A percentile compares a stretch with the other conserved stretches of the same genome.
Evolutionary conservation across 192 early-diverging fungal genomes (phyloP).

Genomic region (Coemansia sp.): DNA sequence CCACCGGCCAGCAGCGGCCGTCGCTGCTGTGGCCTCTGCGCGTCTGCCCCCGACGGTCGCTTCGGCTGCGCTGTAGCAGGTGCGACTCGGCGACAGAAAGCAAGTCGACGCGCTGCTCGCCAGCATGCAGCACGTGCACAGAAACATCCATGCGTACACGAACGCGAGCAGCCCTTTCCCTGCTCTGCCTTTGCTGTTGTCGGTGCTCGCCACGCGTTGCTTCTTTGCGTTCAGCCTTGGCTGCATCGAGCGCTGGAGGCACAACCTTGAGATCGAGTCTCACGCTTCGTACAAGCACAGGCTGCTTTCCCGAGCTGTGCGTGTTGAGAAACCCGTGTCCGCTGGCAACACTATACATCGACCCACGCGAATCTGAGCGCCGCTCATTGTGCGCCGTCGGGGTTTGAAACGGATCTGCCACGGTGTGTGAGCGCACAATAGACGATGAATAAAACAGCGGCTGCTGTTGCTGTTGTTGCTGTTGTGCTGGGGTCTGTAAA

Average conservation of each 20-base stretch:
- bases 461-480: background rate
- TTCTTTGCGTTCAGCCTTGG: background rate
- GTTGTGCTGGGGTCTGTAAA: background rate
- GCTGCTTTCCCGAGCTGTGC: conserved; percentile 19
- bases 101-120: conserved; percentile 23
- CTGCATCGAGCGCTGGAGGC: conserved; percentile 14
- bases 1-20: conserved; percentile 1
- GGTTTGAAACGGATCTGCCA: background rate
- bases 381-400: conserved; percentile 1
- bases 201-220: background rate
- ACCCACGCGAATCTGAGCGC: conserved; percentile 17
- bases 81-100: conserved; percentile 12
- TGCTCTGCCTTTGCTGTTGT: conserved; percentile 1
- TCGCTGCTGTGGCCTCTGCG: background rate
- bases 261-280: conserved; percentile 21
- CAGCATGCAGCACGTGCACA: conserved; percentile 15
- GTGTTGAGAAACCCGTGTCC: background rate
- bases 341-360: conserved; percentile 13
- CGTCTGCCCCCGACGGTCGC: background rate
- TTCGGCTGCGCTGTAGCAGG: background rate
- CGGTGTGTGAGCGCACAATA: background rate
- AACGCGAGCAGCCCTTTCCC: conserved; percentile 5
- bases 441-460: background rate
- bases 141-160: conserved; percentile 22
- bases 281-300: conserved; percentile 15